Evolutionary conservation across 106 monocot genomes (phyloP).

Genomic region (Phalaenopsis aphrodite): DNA sequence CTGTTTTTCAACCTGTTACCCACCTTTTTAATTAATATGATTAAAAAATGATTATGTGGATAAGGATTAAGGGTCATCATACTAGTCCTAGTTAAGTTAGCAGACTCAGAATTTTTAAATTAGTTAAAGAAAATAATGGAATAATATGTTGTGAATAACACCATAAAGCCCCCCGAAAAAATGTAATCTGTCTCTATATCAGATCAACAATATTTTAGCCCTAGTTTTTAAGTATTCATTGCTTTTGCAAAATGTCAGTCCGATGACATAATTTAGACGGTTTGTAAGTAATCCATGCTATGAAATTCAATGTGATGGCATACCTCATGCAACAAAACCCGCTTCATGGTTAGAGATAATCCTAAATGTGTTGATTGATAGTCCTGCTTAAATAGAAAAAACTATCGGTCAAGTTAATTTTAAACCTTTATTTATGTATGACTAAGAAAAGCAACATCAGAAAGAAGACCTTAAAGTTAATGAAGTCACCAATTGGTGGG

Average conservation of each 20-base stretch:
- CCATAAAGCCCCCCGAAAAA: background rate
- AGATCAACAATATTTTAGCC: background rate
- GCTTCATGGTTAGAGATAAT: conserved; percentile 71
- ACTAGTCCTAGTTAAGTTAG: background rate
- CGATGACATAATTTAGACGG: background rate
- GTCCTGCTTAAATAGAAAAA: conserved; percentile 30
- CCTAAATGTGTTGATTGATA: conserved; percentile 45
- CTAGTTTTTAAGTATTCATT: background rate
- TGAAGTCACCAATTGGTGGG: conserved; percentile 55
- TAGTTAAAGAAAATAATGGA: background rate
- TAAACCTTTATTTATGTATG: background rate
- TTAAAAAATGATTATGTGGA: background rate
- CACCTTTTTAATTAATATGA: background rate
- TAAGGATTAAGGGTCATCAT: background rate
- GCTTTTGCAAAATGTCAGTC: background rate
- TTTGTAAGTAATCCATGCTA: background rate
- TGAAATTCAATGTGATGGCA: conserved; percentile 4
- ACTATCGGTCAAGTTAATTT: background rate
- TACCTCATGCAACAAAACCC: conserved; percentile 85
- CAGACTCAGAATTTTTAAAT: background rate
- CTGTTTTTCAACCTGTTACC: conserved; percentile 58
- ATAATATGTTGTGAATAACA: background rate
- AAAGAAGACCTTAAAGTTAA: conserved; percentile 74
- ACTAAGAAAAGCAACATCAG: background rate
- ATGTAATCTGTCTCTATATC: background rate